A percentile compares a stretch with the other conserved stretches of the same genome.
Conservation (phyloP, 179 eudicot species). For the Amaranthus tricolor region DNA sequence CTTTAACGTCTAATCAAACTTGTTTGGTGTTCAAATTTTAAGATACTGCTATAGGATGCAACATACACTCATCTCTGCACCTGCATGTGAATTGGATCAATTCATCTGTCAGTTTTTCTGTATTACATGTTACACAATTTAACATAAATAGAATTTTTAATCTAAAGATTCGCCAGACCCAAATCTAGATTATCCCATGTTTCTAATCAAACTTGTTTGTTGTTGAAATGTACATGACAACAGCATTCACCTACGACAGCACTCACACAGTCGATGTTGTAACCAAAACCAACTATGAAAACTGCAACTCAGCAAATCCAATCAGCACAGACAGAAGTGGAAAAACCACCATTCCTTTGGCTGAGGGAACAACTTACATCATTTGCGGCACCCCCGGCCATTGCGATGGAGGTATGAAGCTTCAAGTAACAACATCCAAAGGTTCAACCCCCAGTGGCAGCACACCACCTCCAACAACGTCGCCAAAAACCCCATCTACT, state of each 20-base stretch:
- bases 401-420: constrained; percentile 32
- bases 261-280: constrained; percentile 32
- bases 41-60: too few species aligned
- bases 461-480: constrained; percentile 8
- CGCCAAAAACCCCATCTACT: not conserved
- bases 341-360: constrained; percentile 21
- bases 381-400: constrained; percentile 36
- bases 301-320: constrained; percentile 25
- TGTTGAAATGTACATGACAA: not conserved
- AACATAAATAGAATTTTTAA: too few species aligned
- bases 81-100: too few species aligned
- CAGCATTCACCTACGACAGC: constrained; percentile 30
- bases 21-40: too few species aligned
- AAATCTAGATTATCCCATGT: too few species aligned
- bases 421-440: constrained; percentile 31
- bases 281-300: constrained; percentile 27
- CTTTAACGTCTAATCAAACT: too few species aligned
- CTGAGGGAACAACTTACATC: constrained; percentile 32
- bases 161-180: too few species aligned
- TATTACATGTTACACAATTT: too few species aligned
- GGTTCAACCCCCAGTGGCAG: constrained; percentile 7
- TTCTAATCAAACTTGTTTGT: not conserved
- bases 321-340: constrained; percentile 6
- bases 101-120: too few species aligned
- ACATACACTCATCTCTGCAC: too few species aligned